Conservation (phyloP, 1,139 yeast genomes). For the Casaregolazyma lundiana region DNA sequence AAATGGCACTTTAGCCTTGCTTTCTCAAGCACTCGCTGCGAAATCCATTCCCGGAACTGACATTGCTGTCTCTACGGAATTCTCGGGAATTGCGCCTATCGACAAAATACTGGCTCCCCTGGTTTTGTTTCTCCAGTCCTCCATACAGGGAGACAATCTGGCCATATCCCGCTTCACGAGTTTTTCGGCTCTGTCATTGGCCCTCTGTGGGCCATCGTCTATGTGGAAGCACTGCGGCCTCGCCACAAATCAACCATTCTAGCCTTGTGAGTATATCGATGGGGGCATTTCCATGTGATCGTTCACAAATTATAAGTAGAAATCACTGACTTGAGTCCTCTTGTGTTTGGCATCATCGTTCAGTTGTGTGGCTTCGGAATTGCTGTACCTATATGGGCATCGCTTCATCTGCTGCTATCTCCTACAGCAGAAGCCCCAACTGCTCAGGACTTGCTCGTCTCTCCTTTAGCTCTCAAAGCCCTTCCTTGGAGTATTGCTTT, state of each 20-base stretch:
- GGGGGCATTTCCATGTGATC: too few relatives aligned
- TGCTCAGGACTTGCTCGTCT: not conserved
- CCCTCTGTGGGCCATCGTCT: not conserved
- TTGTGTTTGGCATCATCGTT: not conserved
- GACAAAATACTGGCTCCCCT: not conserved
- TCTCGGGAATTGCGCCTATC: not conserved
- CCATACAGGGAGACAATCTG: not conserved
- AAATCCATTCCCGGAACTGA: not conserved
- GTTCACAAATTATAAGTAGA: too few relatives aligned
- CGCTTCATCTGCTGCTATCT: not conserved
- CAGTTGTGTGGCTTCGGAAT: not conserved
- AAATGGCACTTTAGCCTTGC: not conserved
- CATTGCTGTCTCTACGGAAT: not conserved
- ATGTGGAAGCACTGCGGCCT: not conserved
- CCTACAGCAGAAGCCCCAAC: not conserved
- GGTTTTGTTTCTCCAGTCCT: not conserved
- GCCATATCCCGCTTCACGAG: not conserved
- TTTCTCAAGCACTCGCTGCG: not conserved
- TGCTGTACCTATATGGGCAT: not conserved
- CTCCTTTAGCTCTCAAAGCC: not conserved
- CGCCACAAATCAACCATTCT: not conserved
- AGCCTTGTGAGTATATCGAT: not conserved
- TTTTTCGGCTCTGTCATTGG: not conserved
- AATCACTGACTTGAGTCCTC: not conserved
- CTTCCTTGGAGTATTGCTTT: not conserved